A percentile compares a stretch with the other conserved stretches of the same genome.
Evolutionary conservation across 805 yeast species (phyloP).

Genomic region (Candida chilensis): DNA sequence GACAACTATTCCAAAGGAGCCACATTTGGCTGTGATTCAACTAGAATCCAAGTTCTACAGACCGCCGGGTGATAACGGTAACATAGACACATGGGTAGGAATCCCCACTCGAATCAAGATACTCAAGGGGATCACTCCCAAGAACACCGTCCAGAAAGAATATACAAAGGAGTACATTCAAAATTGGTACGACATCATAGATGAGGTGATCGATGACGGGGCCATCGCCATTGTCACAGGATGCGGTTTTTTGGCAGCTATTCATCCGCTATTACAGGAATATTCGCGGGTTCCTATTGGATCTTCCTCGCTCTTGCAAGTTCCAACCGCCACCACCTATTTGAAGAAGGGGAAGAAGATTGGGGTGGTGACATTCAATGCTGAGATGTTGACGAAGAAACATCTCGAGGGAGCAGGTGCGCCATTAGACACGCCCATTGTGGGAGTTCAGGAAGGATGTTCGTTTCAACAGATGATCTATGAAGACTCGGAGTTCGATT

Average conservation of each 20-base stretch:
- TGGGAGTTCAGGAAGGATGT: constrained; percentile 4
- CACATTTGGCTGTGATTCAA: not conserved
- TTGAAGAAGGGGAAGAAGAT: constrained; percentile 3
- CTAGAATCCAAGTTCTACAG: constrained; percentile 3
- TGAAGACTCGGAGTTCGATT: constrained; percentile 4
- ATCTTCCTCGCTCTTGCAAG: constrained; percentile 5
- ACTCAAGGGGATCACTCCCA: constrained; percentile 2
- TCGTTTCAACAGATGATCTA: constrained; percentile 4
- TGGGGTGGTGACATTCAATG: constrained; percentile 6
- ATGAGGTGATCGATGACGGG: constrained; percentile 5
- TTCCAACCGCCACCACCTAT: constrained; percentile 4
- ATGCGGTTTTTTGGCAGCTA: constrained; percentile 6
- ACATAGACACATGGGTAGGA: constrained; percentile 3
- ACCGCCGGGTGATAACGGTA: constrained; percentile 6
- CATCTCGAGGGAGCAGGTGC: constrained; percentile 6
- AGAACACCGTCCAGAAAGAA: constrained; percentile 3
- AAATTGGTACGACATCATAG: constrained; percentile 4
- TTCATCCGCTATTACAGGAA: constrained; percentile 4
- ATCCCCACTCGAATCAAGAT: constrained; percentile 4
- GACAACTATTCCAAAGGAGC: no score
- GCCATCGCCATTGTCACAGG: constrained; percentile 6
- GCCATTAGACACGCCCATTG: constrained; percentile 5
- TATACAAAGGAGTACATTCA: constrained; percentile 4
- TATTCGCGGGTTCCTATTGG: constrained; percentile 6
- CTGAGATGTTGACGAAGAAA: constrained; percentile 2